phyloP scores from a whole-genome alignment of 1,139 yeast genomes.

The Sugiyamaella castrensis region DNA sequence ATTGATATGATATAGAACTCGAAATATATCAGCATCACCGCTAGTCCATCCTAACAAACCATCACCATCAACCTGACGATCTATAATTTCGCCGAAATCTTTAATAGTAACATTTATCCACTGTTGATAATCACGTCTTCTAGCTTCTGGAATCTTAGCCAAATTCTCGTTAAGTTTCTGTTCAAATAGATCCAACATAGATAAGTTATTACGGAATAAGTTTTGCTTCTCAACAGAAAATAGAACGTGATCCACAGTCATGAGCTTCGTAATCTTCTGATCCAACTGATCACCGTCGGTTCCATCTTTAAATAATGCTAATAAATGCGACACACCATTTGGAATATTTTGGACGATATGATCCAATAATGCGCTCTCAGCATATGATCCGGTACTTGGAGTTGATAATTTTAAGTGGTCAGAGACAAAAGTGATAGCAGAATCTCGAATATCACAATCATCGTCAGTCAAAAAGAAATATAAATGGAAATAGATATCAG shows the following conservation, averaged over 20 bases:
- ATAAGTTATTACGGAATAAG: conserved; percentile 43
- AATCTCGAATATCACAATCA: conserved; percentile 42
- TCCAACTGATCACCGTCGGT: background rate
- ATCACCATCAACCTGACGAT: conserved; percentile 28
- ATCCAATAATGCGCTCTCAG: conserved; percentile 29
- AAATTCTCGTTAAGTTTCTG: background rate
- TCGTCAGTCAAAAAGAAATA: conserved; percentile 56
- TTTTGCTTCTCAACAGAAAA: conserved; percentile 54
- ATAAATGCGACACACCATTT: background rate
- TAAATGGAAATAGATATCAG: conserved; percentile 33
- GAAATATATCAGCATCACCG: conserved; percentile 21
- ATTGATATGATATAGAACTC: conserved; percentile 16
- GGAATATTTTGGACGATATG: background rate
- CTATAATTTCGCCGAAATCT: conserved; percentile 16
- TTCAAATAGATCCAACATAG: conserved; percentile 10
- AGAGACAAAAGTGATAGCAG: conserved; percentile 25
- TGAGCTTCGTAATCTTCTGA: conserved; percentile 22
- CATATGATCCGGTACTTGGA: conserved; percentile 32
- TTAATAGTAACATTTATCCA: conserved; percentile 19
- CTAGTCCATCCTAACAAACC: conserved; percentile 42
- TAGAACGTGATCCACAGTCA: conserved; percentile 34
- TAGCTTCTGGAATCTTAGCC: background rate
- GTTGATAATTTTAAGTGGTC: conserved; percentile 25
- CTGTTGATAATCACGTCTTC: background rate
- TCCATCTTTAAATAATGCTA: background rate